Evolutionary conservation across 768 basidiomycete species (phyloP).

Genomic region (Tulasnella sp.): DNA sequence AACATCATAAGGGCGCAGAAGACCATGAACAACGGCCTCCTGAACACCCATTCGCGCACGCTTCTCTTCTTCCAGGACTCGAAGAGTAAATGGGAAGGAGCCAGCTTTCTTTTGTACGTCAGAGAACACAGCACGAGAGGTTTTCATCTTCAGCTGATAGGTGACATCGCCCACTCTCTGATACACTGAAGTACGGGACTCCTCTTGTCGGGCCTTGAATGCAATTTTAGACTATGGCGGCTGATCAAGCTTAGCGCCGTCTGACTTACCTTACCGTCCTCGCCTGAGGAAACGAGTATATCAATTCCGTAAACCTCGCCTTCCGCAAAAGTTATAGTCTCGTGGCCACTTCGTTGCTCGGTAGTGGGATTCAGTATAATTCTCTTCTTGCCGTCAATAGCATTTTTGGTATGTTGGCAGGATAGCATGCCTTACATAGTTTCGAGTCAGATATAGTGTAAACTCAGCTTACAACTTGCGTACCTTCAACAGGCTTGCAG

Average conservation of each 20-base stretch:
- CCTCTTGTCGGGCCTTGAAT: conserved; percentile 72
- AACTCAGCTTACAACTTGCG: conserved; percentile 18
- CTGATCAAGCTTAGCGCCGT: not conserved
- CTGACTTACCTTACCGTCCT: conserved; percentile 72
- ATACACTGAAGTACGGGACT: conserved; percentile 85
- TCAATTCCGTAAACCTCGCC: conserved; percentile 94
- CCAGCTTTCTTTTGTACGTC: conserved; percentile 98
- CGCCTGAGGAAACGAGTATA: conserved; percentile 71
- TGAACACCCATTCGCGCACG: conserved; percentile 86
- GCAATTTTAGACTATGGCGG: not conserved
- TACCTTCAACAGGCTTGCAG: conserved; percentile 92
- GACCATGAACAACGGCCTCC: conserved; percentile 88
- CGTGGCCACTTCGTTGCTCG: conserved; percentile 71
- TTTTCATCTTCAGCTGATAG: conserved; percentile 97
- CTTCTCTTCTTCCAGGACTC: conserved; percentile 90
- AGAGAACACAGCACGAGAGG: conserved; percentile 87
- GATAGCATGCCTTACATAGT: conserved; percentile 67
- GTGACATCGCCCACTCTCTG: conserved; percentile 75
- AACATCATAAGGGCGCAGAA: conserved; percentile 92
- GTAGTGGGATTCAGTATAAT: conserved; percentile 85
- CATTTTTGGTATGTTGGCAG: conserved; percentile 86
- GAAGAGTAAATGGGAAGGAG: conserved; percentile 94
- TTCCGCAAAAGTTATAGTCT: conserved; percentile 75
- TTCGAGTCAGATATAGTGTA: not conserved
- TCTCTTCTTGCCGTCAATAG: conserved; percentile 93